Evolutionary conservation across 2,329 filamentous ascomycete species (phyloP).

Genomic region (Biscogniauxia marginata): DNA sequence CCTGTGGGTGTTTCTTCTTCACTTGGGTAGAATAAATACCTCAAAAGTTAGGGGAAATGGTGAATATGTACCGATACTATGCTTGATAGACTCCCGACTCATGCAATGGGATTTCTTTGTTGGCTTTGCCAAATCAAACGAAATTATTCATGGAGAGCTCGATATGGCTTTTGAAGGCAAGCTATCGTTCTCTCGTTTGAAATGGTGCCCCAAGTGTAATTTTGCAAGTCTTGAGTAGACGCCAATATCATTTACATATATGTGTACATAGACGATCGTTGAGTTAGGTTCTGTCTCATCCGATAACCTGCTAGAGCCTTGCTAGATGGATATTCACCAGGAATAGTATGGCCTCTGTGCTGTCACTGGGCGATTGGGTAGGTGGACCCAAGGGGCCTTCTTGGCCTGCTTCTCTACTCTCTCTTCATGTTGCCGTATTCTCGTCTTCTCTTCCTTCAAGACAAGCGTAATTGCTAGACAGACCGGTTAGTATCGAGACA

Average conservation of each 20-base stretch:
- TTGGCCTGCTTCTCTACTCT: slow-evolving; percentile 71
- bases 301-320: slow-evolving; percentile 28
- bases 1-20: too few species aligned
- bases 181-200: neutral
- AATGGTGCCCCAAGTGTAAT: neutral
- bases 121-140: too few species aligned
- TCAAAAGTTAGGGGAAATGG: too few species aligned
- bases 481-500: slow-evolving; percentile 17
- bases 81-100: too few species aligned
- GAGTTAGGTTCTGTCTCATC: neutral
- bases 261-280: neutral
- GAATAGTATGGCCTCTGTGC: slow-evolving; percentile 87
- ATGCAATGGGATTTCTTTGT: too few species aligned
- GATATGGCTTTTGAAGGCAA: neutral
- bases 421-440: slow-evolving; percentile 77
- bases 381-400: slow-evolving; percentile 79
- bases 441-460: slow-evolving; percentile 90
- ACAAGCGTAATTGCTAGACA: slow-evolving; percentile 68
- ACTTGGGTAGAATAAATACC: neutral
- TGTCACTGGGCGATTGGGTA: slow-evolving; percentile 82
- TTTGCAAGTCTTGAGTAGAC: neutral
- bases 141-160: too few species aligned
- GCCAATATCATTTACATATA: neutral
- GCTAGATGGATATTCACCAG: slow-evolving; percentile 60
- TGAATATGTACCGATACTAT: too few species aligned